Percentiles rank a stretch among this genome's conserved stretches.
Evolutionary conservation across 345 rosid genomes (phyloP).

Genomic region (Acer negundo): DNA sequence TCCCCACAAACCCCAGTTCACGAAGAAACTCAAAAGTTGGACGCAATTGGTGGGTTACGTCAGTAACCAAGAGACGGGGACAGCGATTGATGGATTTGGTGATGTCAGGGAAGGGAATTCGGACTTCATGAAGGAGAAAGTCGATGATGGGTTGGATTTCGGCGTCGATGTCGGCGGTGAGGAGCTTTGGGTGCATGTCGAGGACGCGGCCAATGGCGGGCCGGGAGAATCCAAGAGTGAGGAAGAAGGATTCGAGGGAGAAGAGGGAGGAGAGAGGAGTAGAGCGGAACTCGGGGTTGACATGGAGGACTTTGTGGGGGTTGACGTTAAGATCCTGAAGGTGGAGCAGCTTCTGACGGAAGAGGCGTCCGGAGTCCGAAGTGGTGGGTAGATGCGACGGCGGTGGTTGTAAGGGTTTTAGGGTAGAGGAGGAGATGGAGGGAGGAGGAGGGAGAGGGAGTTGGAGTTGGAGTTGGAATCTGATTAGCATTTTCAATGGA

Average conservation of each 20-base stretch:
- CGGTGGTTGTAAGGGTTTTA: neutral
- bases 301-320: constrained; percentile 63
- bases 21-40: constrained; percentile 56
- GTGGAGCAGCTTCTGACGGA: constrained; percentile 70
- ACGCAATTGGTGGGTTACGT: constrained; percentile 55
- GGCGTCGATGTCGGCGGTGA: constrained; percentile 61
- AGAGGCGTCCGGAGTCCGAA: constrained; percentile 60
- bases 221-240: constrained; percentile 64
- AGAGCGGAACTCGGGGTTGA: constrained; percentile 76
- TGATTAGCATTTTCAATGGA: constrained; percentile 7
- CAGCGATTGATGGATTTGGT: constrained; percentile 65
- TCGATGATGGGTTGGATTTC: constrained; percentile 55
- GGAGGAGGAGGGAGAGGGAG: constrained; percentile 1
- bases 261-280: constrained; percentile 68
- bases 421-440: neutral
- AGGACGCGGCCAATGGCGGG: constrained; percentile 69
- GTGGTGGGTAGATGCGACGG: constrained; percentile 8
- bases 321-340: constrained; percentile 65
- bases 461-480: constrained; percentile 13
- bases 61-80: constrained; percentile 59
- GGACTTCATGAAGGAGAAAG: constrained; percentile 67
- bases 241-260: constrained; percentile 60
- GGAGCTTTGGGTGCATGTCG: constrained; percentile 74
- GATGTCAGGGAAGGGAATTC: constrained; percentile 47
- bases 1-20: constrained; percentile 59